Evolutionary conservation across 176 grass and related monocot species (phyloP).

Genomic region (Neostapfia colusana): DNA sequence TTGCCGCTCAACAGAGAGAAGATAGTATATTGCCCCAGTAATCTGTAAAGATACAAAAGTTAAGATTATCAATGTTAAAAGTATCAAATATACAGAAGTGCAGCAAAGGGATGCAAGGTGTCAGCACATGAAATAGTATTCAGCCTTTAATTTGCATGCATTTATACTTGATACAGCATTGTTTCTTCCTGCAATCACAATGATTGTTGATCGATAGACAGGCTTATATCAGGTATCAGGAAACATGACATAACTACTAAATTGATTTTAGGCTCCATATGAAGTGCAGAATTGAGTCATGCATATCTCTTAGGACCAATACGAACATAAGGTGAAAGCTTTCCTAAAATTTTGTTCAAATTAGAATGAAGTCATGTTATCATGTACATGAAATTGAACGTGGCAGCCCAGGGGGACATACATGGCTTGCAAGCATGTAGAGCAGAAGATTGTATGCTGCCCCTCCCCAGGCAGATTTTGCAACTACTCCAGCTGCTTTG

Average conservation of each 20-base stretch:
- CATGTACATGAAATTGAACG: not conserved
- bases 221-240: not conserved
- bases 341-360: not conserved
- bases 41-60: slow-evolving; percentile 48
- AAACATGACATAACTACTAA: not conserved
- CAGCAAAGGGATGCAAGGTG: not conserved
- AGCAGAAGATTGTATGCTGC: slow-evolving; percentile 93
- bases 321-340: slow-evolving; percentile 7
- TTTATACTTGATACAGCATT: not conserved
- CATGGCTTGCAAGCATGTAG: slow-evolving; percentile 96
- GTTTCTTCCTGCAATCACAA: not conserved
- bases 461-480: slow-evolving; percentile 90
- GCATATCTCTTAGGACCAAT: not conserved
- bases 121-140: not conserved
- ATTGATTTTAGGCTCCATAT: not conserved
- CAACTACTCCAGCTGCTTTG: slow-evolving; percentile 75
- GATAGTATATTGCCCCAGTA: slow-evolving; percentile 79
- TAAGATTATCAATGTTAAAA: not conserved
- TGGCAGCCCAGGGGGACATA: slow-evolving; percentile 34
- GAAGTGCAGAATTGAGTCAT: slow-evolving; percentile 1
- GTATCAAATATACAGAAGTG: not conserved
- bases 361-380: slow-evolving; percentile 19
- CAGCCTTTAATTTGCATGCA: slow-evolving; percentile 1
- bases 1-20: slow-evolving; percentile 77
- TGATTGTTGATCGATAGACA: not conserved